Base-by-base conservation (phyloP, 202 grass and related monocot genomes). In the Carex sylvatica region DNA sequence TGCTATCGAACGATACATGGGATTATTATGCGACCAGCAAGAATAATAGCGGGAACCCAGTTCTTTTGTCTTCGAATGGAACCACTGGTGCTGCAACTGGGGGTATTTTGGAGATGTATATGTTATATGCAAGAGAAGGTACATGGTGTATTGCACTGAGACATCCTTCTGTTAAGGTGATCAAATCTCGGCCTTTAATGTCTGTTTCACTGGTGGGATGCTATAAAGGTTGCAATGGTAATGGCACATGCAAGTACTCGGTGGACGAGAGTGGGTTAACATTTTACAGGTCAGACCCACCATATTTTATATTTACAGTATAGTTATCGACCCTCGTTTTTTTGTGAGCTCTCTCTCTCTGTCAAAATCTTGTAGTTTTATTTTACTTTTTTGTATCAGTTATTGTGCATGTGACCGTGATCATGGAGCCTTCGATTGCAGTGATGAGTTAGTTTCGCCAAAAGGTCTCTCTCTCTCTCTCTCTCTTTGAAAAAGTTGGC, bases 371-470 rank as follows among this genome's bases (percentile, higher is more conserved):
- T 80, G 11, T 84, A 8, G 26, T 61, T 83, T 30, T 40, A 13
- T 80, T 82, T 84, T 83, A 80, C 4, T 58, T 77, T 36, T 54
- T 84, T 81, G 84, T 70, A 70, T 61, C 89, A 98, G 95, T 76
- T 93, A 87, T 73, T 98, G 95, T 83, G 80, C 71, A 24, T 98
- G 95, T 62, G 88, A 98, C 86, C 92, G 95, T 86, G 95, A 98
- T 88, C 95, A 98, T 92, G 95, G 92, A 83, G 92, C 90, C 26
- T 98, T 98, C 78, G 95, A 95, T 93, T 98, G 95, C 88, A 98
- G 88, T 9, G 60, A 83, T 62, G 92, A 95, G 79, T 85, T 98
- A 80, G 92, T 98, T 90, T 87, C 95, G 67, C 89, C 82, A 55
- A 91, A 93, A 85, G 95, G 95, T 98, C 85, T 84, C 3, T 60